Conservation (phyloP, 805 yeast species). For the Saccharomyces mikatae region DNA sequence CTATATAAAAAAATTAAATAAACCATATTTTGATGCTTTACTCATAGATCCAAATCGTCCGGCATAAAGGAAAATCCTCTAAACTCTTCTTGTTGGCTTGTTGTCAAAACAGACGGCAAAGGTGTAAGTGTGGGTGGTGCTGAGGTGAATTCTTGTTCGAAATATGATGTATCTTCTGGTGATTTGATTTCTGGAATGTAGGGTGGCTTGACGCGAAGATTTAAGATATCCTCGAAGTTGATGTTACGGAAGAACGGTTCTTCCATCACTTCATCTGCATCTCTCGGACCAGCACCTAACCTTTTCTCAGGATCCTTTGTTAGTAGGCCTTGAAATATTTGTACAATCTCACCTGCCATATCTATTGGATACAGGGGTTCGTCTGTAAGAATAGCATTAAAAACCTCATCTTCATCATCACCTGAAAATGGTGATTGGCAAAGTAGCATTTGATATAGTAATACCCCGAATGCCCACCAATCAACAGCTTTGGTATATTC, state of each 20-base stretch:
- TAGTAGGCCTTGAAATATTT: constrained; percentile 80
- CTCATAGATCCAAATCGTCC: constrained; percentile 40
- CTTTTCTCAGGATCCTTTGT: constrained; percentile 83
- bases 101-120: constrained; percentile 75
- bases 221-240: constrained; percentile 76
- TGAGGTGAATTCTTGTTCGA: constrained; percentile 89
- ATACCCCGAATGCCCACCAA: constrained; percentile 99
- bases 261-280: constrained; percentile 89
- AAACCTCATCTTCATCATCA: constrained; percentile 93
- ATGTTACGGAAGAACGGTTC: constrained; percentile 90
- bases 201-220: constrained; percentile 73
- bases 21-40: neutral
- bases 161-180: constrained; percentile 86
- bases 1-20: neutral
- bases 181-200: constrained; percentile 79
- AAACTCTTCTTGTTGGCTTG: constrained; percentile 90
- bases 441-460: constrained; percentile 89
- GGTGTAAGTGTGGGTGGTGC: constrained; percentile 95
- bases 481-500: constrained; percentile 91
- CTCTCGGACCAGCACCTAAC: constrained; percentile 79
- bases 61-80: constrained; percentile 90
- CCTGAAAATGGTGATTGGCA: constrained; percentile 97
- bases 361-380: constrained; percentile 95
- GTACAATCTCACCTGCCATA: constrained; percentile 95
- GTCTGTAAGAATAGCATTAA: constrained; percentile 91